A percentile compares a stretch with the other conserved stretches of the same genome.
Evolutionary conservation across 2,329 filamentous ascomycete genomes (phyloP).

Genomic region (Trichocomaceae sp.): DNA sequence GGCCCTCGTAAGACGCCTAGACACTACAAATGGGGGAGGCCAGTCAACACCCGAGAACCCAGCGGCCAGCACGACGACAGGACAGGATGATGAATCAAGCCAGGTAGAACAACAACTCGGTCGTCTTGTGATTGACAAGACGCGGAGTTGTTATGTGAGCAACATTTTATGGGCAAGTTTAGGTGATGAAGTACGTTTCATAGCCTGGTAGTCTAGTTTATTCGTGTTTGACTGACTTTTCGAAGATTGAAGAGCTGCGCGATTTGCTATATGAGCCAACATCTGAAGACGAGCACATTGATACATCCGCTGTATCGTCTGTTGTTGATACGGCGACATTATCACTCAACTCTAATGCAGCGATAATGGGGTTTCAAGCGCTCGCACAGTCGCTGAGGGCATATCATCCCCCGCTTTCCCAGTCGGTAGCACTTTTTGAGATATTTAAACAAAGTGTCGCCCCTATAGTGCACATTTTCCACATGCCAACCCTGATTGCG

Average conservation of each 20-base stretch:
- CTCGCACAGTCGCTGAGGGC: not conserved
- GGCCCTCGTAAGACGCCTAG: not conserved
- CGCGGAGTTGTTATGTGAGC: not conserved
- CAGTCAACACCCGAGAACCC: not conserved
- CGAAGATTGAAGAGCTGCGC: not conserved
- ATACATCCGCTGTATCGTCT: too few relatives aligned
- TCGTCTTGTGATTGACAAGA: not conserved
- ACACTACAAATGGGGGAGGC: not conserved
- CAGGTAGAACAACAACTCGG: not conserved
- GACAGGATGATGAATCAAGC: not conserved
- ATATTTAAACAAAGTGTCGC: not conserved
- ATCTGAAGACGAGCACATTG: not conserved
- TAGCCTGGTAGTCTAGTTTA: not conserved
- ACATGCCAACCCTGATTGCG: not conserved
- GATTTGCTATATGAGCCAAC: not conserved
- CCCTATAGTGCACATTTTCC: not conserved
- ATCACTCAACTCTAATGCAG: not conserved
- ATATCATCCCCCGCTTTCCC: not conserved
- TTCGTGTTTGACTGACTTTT: not conserved
- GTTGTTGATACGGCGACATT: not conserved
- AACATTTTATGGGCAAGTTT: not conserved
- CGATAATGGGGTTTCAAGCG: not conserved
- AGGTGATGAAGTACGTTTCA: not conserved
- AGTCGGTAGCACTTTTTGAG: not conserved
- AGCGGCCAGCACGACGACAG: not conserved